These are phyloP conservation scores for Floccularia luteovirens DNA, from an alignment of 768 basidiomycete genomes.

Conservation along the genomic window DNA sequence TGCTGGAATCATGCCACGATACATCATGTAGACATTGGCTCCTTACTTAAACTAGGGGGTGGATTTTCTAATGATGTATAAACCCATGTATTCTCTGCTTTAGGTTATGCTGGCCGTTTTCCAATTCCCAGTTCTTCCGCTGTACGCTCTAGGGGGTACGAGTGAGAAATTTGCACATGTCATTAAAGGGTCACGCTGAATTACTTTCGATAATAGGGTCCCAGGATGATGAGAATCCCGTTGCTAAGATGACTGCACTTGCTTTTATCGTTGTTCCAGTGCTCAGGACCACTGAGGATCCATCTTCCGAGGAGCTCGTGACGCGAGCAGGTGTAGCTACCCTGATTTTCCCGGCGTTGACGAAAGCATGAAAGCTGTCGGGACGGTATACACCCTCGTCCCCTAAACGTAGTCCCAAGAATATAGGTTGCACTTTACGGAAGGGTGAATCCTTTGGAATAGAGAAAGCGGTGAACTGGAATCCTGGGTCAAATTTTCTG, in stretches of 20 bases:
- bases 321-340: slow-evolving; percentile 38
- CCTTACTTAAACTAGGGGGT: slow-evolving; percentile 29
- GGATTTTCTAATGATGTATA: slow-evolving; percentile 32
- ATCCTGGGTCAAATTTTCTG: no score
- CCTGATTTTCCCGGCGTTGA: slow-evolving; percentile 37
- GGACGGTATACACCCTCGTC: slow-evolving; percentile 45
- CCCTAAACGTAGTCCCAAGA: slow-evolving; percentile 24
- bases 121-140: slow-evolving; percentile 40
- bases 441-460: slow-evolving; percentile 38
- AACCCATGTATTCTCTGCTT: slow-evolving; percentile 19
- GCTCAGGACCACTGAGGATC: slow-evolving; percentile 29
- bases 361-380: slow-evolving; percentile 44
- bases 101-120: slow-evolving; percentile 21
- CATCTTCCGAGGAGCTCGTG: slow-evolving; percentile 25
- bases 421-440: slow-evolving; percentile 21
- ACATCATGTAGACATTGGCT: slow-evolving; percentile 38
- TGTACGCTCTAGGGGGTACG: slow-evolving; percentile 37
- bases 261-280: slow-evolving; percentile 34
- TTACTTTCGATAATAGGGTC: slow-evolving; percentile 51
- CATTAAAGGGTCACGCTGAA: slow-evolving; percentile 22
- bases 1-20: slow-evolving; percentile 56
- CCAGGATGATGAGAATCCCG: slow-evolving; percentile 60
- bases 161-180: neutral
- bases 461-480: slow-evolving; percentile 15
- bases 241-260: slow-evolving; percentile 44